Conservation (phyloP, 768 basidiomycete genomes). For the Pulveroboletus sp. region DNA sequence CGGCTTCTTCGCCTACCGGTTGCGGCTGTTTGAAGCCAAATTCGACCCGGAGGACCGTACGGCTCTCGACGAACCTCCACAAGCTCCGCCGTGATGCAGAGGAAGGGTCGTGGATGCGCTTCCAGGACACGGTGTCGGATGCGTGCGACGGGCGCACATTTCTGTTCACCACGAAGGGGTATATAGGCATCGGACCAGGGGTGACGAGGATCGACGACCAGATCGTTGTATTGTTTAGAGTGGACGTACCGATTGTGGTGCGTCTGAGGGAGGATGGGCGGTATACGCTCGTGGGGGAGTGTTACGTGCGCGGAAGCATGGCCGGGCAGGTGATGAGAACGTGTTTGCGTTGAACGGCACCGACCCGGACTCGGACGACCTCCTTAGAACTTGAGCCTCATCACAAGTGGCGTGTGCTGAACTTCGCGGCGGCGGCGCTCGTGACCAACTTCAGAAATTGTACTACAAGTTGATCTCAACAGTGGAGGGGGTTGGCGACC, state of each 20-base stretch:
- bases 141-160: slow-evolving; percentile 1
- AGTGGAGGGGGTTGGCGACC: too few species aligned
- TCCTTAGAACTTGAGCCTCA: too few species aligned
- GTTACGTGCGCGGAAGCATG: slow-evolving; percentile 7
- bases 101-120: slow-evolving; percentile 3
- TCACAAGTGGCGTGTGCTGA: too few species aligned
- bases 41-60: slow-evolving; percentile 1
- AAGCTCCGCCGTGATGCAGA: background rate
- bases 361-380: background rate
- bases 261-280: slow-evolving; percentile 2
- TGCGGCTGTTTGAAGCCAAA: background rate
- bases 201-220: slow-evolving; percentile 1
- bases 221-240: slow-evolving; percentile 1
- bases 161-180: background rate
- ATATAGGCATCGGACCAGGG: background rate
- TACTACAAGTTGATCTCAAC: too few species aligned
- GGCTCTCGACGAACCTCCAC: background rate
- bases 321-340: slow-evolving; percentile 5
- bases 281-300: slow-evolving; percentile 8
- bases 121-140: background rate
- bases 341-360: background rate
- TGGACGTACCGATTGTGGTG: slow-evolving; percentile 7
- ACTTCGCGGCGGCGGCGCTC: too few species aligned
- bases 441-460: too few species aligned
- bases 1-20: background rate